Evolutionary conservation across 1,284 basidiomycete species (phyloP).

Genomic region (Polyporus tsugae): DNA sequence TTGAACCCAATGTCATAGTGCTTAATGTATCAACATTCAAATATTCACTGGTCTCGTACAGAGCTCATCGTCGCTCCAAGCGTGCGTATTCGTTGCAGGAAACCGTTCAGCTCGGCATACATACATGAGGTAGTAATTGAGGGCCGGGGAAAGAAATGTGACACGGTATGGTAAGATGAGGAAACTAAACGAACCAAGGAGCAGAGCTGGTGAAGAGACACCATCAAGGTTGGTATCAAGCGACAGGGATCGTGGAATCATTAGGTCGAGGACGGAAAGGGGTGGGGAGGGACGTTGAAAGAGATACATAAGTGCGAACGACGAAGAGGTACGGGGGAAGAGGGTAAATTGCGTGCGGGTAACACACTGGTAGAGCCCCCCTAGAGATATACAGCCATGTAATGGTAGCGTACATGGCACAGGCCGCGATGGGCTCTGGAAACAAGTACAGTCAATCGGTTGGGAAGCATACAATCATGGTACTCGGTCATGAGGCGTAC

Average conservation of each 20-base stretch:
- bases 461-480: constrained; percentile 25
- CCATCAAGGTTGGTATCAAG: constrained; percentile 26
- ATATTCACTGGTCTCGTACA: neutral
- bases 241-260: constrained; percentile 23
- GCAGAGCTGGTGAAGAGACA: constrained; percentile 16
- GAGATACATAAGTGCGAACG: constrained; percentile 23
- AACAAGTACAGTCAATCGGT: constrained; percentile 25
- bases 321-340: constrained; percentile 7
- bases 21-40: constrained; percentile 17
- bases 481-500: constrained; percentile 12
- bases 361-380: constrained; percentile 23
- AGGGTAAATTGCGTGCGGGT: constrained; percentile 11
- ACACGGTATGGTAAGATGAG: constrained; percentile 31
- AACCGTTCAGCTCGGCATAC: constrained; percentile 28
- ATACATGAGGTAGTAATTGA: constrained; percentile 21
- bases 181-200: constrained; percentile 11
- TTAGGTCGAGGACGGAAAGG: constrained; percentile 1
- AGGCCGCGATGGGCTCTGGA: constrained; percentile 28
- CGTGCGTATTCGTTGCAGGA: constrained; percentile 18
- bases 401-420: constrained; percentile 31
- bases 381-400: constrained; percentile 29
- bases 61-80: constrained; percentile 7
- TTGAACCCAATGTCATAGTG: constrained; percentile 10
- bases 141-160: constrained; percentile 16
- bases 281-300: constrained; percentile 10